Evolutionary conservation across 2,329 filamentous ascomycete genomes (phyloP), one percentile per base, ranked within the genome.

Genomic region (Xylariaceae sp.): DNA sequence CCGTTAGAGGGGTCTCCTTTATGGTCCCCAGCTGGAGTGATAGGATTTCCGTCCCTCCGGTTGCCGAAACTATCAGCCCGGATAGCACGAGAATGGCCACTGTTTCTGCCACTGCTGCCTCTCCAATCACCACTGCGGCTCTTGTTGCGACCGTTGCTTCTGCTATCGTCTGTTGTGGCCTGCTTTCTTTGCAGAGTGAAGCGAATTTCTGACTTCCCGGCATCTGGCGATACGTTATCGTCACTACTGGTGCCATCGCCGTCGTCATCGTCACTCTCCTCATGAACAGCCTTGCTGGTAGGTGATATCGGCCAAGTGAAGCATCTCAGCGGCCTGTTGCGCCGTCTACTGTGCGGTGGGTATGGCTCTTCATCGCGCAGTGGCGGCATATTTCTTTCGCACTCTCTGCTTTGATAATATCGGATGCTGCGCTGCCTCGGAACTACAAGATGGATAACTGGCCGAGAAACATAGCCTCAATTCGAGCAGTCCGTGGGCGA

Each of bases 391-490:
- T 46, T 56, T 44, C 35, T 38, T 13, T 41, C 27, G 27, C 28
- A 9, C 38, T 31, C 21, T 19, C 24, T 16, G 28, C 30, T 38
- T 13, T 13, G 9, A n/a, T 32, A 26, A 19, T 24, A 27, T 26
- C 32, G 35, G 41, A 44, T 40, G 42, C 44, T 44, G 46, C 46
- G 43, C 50, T 54, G 51, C 53, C 50, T 50, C 51, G 47, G 50
- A 53, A 48, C 39, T 50, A 50, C 46, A 34, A 49, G 41, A 42
- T 23, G 36, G 26, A 19, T 40, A 23, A 34, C 36, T 44, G 27
- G 33, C 37, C 35, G 28, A 54, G 50, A 50, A n/a, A 44, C 51
- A 56, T 55, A 52, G 46, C 53, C 36, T 19, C 36, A 16, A 32
- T 13, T 31, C 17, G 26, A 14, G 13, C 11, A 11, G 31, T 26